A percentile compares a stretch with the other conserved stretches of the same genome.
These are phyloP conservation scores for Kwoniella dendrophila DNA, from an alignment of 768 basidiomycete genomes.

Conservation along the genomic window DNA sequence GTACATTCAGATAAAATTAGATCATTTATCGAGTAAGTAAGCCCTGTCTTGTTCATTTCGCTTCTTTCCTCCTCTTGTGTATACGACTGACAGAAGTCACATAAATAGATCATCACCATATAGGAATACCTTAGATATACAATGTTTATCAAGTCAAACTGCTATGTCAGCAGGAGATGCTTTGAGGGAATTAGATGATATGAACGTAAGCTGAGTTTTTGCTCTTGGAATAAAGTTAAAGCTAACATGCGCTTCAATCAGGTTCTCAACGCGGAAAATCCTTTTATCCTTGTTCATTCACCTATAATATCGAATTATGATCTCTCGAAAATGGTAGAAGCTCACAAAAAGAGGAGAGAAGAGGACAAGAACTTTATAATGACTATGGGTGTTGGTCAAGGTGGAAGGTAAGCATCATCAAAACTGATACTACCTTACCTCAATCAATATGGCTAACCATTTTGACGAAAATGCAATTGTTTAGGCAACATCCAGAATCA, in stretches of 20 bases:
- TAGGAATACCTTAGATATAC: conserved; percentile 40
- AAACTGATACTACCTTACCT: too few relatives aligned
- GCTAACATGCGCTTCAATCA: conserved; percentile 12
- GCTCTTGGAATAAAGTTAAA: too few relatives aligned
- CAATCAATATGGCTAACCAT: too few relatives aligned
- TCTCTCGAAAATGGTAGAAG: conserved; percentile 83
- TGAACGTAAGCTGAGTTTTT: conserved; percentile 46
- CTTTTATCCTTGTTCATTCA: conserved; percentile 55
- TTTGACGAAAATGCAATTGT: too few relatives aligned
- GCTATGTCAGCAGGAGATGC: conserved; percentile 55
- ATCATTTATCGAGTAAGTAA: conserved; percentile 74
- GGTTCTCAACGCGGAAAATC: conserved; percentile 54
- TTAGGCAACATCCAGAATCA: conserved; percentile 65
- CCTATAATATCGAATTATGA: conserved; percentile 82
- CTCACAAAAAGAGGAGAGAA: conserved; percentile 83
- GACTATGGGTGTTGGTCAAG: conserved; percentile 69
- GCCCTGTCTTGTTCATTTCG: neutral
- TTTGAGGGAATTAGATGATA: conserved; percentile 53
- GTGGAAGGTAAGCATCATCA: conserved; percentile 47
- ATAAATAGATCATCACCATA: conserved; percentile 36
- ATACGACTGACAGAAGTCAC: neutral
- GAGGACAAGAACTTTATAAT: conserved; percentile 91
- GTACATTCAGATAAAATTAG: conserved; percentile 87
- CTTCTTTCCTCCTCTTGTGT: neutral
- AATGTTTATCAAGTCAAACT: conserved; percentile 50